Conservation (phyloP, 768 basidiomycete genomes). For the Pisolithus orientalis region DNA sequence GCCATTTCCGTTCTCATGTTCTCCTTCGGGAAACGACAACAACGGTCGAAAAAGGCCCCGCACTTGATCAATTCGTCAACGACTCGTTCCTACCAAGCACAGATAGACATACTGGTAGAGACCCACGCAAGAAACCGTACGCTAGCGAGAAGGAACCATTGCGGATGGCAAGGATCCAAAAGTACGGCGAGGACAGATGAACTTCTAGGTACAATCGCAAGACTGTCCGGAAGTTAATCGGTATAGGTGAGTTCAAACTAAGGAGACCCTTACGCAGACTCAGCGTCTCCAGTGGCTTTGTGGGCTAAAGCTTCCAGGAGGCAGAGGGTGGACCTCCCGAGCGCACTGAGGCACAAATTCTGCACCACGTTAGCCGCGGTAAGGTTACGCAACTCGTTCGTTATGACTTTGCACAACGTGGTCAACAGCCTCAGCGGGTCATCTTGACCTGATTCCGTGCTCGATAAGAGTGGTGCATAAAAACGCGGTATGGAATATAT, state of each 20-base stretch:
- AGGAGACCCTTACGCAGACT: slow-evolving; percentile 27
- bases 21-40: slow-evolving; percentile 31
- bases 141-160: slow-evolving; percentile 42
- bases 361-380: slow-evolving; percentile 21
- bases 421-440: slow-evolving; percentile 31
- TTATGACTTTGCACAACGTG: slow-evolving; percentile 37
- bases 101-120: slow-evolving; percentile 34
- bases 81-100: neutral
- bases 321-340: slow-evolving; percentile 38
- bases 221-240: slow-evolving; percentile 20
- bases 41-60: slow-evolving; percentile 35
- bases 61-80: slow-evolving; percentile 31
- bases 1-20: slow-evolving; percentile 11
- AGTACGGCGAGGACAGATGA: slow-evolving; percentile 40
- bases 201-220: slow-evolving; percentile 34
- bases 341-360: slow-evolving; percentile 16
- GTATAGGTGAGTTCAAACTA: neutral
- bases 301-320: slow-evolving; percentile 53
- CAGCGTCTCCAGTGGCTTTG: slow-evolving; percentile 37
- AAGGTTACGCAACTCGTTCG: slow-evolving; percentile 32
- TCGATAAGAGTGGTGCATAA: slow-evolving; percentile 31
- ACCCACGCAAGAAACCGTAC: slow-evolving; percentile 48
- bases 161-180: slow-evolving; percentile 45
- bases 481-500: slow-evolving; percentile 45
- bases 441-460: slow-evolving; percentile 16